phyloP scores from a whole-genome alignment of 2,329 filamentous ascomycete species.

The Trichophaea hybrida region DNA sequence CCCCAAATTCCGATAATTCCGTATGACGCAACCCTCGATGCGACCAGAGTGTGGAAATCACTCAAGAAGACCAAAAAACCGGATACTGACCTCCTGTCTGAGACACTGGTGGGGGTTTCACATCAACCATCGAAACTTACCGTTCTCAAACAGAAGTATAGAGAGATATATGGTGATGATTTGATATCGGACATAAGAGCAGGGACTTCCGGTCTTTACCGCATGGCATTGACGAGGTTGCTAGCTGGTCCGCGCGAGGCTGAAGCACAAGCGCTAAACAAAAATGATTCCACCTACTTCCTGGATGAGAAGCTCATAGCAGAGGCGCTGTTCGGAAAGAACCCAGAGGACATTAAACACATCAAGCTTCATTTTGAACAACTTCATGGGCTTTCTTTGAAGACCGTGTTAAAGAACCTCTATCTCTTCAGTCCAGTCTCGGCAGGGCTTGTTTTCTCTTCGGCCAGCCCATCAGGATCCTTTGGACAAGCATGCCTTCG shows the following conservation, averaged over 20 bases:
- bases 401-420: slow-evolving; percentile 9
- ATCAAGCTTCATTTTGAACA: slow-evolving; percentile 14
- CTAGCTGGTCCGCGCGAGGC: slow-evolving; percentile 12
- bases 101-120: slow-evolving; percentile 1
- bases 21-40: slow-evolving; percentile 16
- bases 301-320: slow-evolving; percentile 17
- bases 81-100: slow-evolving; percentile 10
- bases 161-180: slow-evolving; percentile 9
- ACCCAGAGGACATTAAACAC: slow-evolving; percentile 11
- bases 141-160: slow-evolving; percentile 8
- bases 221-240: slow-evolving; percentile 10
- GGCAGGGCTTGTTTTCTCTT: slow-evolving; percentile 1
- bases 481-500: slow-evolving; percentile 11
- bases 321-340: slow-evolving; percentile 18
- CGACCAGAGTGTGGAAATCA: slow-evolving; percentile 8
- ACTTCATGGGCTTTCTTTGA: slow-evolving; percentile 9
- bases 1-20: background rate
- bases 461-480: slow-evolving; percentile 5
- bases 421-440: slow-evolving; percentile 9
- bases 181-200: slow-evolving; percentile 10
- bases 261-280: slow-evolving; percentile 14
- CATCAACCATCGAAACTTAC: slow-evolving; percentile 11
- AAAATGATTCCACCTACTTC: slow-evolving; percentile 3
- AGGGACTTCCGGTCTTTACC: slow-evolving; percentile 12
- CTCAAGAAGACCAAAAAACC: slow-evolving; percentile 10